Evolutionary conservation across 805 yeast genomes (phyloP), one percentile per base, ranked within the genome.

Genomic region (Sugiyamaella lignohabitans): DNA sequence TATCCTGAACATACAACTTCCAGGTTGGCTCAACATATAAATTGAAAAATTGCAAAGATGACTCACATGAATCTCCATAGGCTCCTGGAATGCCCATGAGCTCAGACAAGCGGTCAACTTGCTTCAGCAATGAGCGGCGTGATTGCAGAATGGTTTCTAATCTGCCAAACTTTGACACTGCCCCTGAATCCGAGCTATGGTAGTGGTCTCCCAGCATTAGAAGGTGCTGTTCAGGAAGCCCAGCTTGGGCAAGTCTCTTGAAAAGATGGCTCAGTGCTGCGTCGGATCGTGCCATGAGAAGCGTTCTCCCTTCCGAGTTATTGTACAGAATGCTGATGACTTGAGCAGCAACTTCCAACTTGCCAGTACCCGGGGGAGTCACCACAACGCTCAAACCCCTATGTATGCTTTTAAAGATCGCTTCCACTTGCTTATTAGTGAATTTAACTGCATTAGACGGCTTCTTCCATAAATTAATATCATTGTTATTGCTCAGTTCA

Each of bases 361-460:
- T 78, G 2, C 91, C 91, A 0, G 89, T 82, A 0, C 89, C 89
- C 3, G 89, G 89, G 1, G 89, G 88, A 0, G 88, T 89, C 59
- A 79, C 84, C 4, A 84, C 75, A 24, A 84, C 74, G 3, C 77
- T 65, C 4, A 84, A 61, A 2, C 80, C 79, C n/a, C 79, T 75
- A 6, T 38, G 42, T 0, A 59, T 44, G 0, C 64, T 62, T 6
- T 57, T 40, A 11, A 60, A 40, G 5, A 68, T 45, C 1, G 67
- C 62, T 19, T 55, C 41, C 3, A 58, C 55, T 41, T 67, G 68
- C 4, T 44, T 43, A 5, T 45, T 45, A 1, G 62, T 53, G 37
- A 48, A 61, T 11, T 46, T 40, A n/a, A 53, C 38, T 39, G 5
- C 10, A 16, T n/a, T 35, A n/a, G 6, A 16, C 10, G 38, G 20